Base-by-base conservation (phyloP, 352 stramenopile genomes). In the Pythium scleroteichum region DNA sequence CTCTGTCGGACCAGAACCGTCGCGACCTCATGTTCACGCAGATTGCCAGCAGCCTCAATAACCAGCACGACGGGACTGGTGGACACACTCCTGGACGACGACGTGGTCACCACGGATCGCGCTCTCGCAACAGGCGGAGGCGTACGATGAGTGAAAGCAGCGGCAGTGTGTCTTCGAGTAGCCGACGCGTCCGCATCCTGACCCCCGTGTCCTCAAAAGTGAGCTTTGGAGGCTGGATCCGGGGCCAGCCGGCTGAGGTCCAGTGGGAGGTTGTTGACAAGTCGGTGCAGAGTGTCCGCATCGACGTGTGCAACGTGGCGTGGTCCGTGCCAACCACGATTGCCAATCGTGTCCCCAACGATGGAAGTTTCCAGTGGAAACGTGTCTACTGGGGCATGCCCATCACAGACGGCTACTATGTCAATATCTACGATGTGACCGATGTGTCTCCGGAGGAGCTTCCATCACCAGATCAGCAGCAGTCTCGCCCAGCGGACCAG, bases 361-460 rank as follows among this genome's bases (percentile, higher is more conserved):
- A 89, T 44, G 85, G 85, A 56, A 72, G 62, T 19, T 90, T 84
- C 61, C 69, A 81, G 49, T 95, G 85, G 85, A 79, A 75, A 33
- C 78, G 79, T 27, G 85, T 95, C 51, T 88, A 91, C 46, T 95
- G 85, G 85, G 85, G 85, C 55, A 86, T 95, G 82, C 85, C 85
- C 14, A 95, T 92, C 59, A 79, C 72, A 38, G 80, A 89, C 51
- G 82, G 80, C 59, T 95, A 95, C 73, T 95, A 90, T 73, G 75
- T 95, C 53, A 93, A 93, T 71, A 88, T 93, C 69, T 95, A 93
- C 73, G 84, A 89, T 68, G 80, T 83, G 47, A 87, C 79, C 41
- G 74, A 85, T 53, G 66, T 84, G 20, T 60, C 64, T 19, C 64
- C 66, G 40, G 54, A 73, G 38, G 20, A 61, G 45, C 59, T 64